Evolutionary conservation across 208 protist species (phyloP).

Genomic region (Trichomonas gallinae): DNA sequence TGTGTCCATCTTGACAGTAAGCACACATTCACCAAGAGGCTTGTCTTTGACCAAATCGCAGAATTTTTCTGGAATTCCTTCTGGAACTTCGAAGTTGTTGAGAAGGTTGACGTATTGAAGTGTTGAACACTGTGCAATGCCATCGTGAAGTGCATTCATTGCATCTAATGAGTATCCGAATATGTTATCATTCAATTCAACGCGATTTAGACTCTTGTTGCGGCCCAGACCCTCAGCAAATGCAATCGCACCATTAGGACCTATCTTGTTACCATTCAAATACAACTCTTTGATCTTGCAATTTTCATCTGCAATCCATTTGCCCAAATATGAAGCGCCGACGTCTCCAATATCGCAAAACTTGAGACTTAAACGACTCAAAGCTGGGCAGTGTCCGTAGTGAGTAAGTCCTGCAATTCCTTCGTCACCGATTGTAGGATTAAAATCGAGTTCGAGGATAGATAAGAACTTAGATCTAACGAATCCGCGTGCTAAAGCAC

Average conservation of each 20-base stretch:
- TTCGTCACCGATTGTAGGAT: not conserved
- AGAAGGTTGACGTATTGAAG: not conserved
- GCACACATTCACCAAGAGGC: not conserved
- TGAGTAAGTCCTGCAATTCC: not conserved
- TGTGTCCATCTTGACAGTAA: not conserved
- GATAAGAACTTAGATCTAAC: not conserved
- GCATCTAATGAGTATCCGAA: not conserved
- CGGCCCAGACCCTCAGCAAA: not conserved
- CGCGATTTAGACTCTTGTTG: not conserved
- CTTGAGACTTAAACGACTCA: not conserved
- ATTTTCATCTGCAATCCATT: not conserved
- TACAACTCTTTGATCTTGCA: not conserved
- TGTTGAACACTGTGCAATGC: not conserved
- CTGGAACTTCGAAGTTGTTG: not conserved
- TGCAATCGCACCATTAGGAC: not conserved
- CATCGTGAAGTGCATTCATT: not conserved
- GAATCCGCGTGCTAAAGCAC: not conserved
- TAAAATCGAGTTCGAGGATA: not conserved
- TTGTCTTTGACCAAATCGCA: not conserved
- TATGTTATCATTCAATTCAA: not conserved
- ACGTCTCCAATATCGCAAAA: not conserved
- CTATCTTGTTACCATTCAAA: constrained; percentile 13
- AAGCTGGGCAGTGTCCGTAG: not conserved
- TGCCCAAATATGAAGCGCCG: not conserved
- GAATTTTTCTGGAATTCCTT: constrained; percentile 1